phyloP scores from a whole-genome alignment of 768 basidiomycete species.

The Panaeolus papilionaceus region DNA sequence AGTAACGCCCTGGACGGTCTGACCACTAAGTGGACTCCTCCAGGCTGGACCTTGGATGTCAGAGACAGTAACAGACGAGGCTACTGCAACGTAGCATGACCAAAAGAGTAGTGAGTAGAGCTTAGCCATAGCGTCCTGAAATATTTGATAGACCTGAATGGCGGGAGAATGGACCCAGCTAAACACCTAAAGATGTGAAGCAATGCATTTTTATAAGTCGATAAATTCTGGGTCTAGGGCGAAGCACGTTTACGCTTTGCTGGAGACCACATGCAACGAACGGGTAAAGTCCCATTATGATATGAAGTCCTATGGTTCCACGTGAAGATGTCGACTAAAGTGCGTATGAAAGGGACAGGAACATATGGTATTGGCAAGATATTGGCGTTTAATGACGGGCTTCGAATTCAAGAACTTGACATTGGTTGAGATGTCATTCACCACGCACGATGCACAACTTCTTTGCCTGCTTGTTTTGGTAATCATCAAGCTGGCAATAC shows the following conservation, averaged over 20 bases:
- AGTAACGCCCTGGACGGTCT: slow-evolving; percentile 51
- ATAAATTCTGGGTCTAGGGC: slow-evolving; percentile 2
- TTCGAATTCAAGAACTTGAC: slow-evolving; percentile 10
- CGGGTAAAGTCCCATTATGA: slow-evolving; percentile 18
- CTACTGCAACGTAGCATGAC: slow-evolving; percentile 35
- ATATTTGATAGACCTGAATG: slow-evolving; percentile 17
- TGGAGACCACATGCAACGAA: slow-evolving; percentile 31
- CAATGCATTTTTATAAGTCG: slow-evolving; percentile 21
- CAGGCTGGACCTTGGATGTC: slow-evolving; percentile 60
- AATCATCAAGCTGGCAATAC: background rate
- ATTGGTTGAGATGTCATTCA: background rate
- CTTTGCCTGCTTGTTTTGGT: background rate
- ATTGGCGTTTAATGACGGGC: slow-evolving; percentile 9
- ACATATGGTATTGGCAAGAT: background rate
- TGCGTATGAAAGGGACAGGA: slow-evolving; percentile 5
- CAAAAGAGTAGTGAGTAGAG: slow-evolving; percentile 37
- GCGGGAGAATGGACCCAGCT: slow-evolving; percentile 19
- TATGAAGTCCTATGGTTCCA: slow-evolving; percentile 2
- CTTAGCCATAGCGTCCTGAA: slow-evolving; percentile 35
- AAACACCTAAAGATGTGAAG: slow-evolving; percentile 20
- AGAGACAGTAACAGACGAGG: slow-evolving; percentile 44
- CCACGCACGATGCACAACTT: slow-evolving; percentile 1
- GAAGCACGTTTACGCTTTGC: slow-evolving; percentile 28
- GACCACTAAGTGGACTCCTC: slow-evolving; percentile 51
- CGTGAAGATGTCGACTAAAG: slow-evolving; percentile 15